Conservation (phyloP, 805 yeast species). For the Sugiyamaella chiloensis region DNA sequence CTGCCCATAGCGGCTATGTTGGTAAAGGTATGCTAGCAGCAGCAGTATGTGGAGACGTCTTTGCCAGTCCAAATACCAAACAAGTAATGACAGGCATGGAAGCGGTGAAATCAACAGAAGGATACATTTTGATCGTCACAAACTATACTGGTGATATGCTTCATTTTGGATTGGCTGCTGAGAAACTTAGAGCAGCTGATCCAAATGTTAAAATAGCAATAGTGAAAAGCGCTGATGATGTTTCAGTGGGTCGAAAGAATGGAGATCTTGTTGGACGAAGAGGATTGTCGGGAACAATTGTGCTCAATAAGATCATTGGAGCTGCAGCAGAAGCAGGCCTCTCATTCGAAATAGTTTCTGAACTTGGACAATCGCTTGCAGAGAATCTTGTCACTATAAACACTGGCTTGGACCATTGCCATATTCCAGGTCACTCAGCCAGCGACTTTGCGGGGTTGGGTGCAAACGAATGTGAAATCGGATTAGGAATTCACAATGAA, state of each 20-base stretch:
- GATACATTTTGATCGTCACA: slow-evolving; percentile 75
- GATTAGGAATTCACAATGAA: slow-evolving; percentile 93
- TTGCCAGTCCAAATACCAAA: slow-evolving; percentile 87
- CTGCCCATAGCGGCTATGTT: slow-evolving; percentile 85
- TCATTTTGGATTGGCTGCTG: slow-evolving; percentile 87
- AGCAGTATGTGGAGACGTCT: slow-evolving; percentile 83
- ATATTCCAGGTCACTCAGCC: slow-evolving; percentile 68
- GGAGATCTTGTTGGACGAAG: slow-evolving; percentile 90
- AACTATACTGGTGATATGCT: slow-evolving; percentile 92
- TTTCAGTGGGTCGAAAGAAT: slow-evolving; percentile 80
- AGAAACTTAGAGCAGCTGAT: slow-evolving; percentile 76
- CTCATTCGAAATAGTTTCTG: slow-evolving; percentile 57
- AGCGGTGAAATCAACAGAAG: slow-evolving; percentile 52
- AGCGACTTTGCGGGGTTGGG: slow-evolving; percentile 47
- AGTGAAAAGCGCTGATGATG: slow-evolving; percentile 82
- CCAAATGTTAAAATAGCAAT: slow-evolving; percentile 53
- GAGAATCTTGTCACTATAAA: slow-evolving; percentile 69
- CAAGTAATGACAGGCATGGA: slow-evolving; percentile 71
- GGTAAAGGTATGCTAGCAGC: slow-evolving; percentile 81
- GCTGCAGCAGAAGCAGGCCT: slow-evolving; percentile 49
- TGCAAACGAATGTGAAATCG: slow-evolving; percentile 71
- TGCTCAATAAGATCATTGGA: slow-evolving; percentile 80
- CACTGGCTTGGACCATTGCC: slow-evolving; percentile 80
- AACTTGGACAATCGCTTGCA: slow-evolving; percentile 84
- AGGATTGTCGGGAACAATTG: slow-evolving; percentile 84